A percentile compares a stretch with the other conserved stretches of the same genome.
These are phyloP conservation scores for Selaginella tamariscina DNA, from an alignment of 75 land plant genomes.

Conservation along the genomic window DNA sequence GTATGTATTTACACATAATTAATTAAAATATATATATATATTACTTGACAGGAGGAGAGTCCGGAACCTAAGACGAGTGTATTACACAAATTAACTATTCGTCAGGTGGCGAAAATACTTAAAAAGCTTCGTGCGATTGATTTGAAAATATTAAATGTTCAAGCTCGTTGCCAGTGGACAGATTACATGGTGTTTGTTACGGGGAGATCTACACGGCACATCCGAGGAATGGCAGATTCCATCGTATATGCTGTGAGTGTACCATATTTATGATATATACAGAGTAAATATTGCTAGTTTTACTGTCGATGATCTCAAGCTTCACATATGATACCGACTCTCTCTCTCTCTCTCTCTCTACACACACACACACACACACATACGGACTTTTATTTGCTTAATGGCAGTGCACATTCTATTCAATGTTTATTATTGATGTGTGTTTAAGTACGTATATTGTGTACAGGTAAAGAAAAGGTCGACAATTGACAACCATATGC, in stretches of 20 bases:
- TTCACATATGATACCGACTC: too few species aligned
- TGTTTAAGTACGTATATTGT: too few species aligned
- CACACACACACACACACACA: too few species aligned
- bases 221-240: constrained; percentile 71
- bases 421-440: too few species aligned
- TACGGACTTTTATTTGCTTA: too few species aligned
- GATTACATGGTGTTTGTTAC: constrained; percentile 76
- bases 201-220: constrained; percentile 75
- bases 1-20: too few species aligned
- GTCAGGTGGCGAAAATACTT: constrained; percentile 54
- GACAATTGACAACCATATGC: constrained; percentile 29
- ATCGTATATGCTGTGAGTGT: constrained; percentile 49
- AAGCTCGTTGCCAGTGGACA: constrained; percentile 44
- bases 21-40: too few species aligned
- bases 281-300: too few species aligned
- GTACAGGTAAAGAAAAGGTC: constrained; percentile 39
- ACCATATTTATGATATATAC: too few species aligned
- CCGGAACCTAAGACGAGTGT: neutral
- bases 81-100: constrained; percentile 34
- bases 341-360: too few species aligned
- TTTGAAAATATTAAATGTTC: constrained; percentile 46
- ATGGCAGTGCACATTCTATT: too few species aligned
- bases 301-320: too few species aligned
- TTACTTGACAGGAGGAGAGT: neutral
- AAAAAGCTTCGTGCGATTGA: constrained; percentile 54